Base-by-base conservation (phyloP, 768 basidiomycete genomes). In the Termitomyces heimii region DNA sequence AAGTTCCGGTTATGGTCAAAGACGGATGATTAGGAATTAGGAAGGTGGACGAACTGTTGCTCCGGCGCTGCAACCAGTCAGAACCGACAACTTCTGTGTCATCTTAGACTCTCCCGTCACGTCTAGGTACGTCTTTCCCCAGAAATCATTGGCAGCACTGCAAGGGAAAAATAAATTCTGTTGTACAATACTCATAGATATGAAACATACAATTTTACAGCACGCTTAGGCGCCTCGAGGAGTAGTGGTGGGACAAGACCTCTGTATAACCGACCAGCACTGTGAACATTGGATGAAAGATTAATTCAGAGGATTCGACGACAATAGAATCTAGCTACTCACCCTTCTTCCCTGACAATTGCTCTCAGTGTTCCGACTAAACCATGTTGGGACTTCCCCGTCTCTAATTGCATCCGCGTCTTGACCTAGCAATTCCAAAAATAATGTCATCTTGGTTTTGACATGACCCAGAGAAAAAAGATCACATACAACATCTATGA, bases 391-490 rank as follows among this genome's bases (percentile, higher is more conserved):
- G 79, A 73, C 73, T 89, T 92, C 3, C 92, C 92, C 5, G 86
- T 90, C 69, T 91, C 89, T n/a, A 99, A 79, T 70, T 99, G 97
- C 86, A 98, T 95, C 28, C 97, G 91, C 22, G 97, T 99, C 76
- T 99, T 98, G 68, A 98, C 94, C 91, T 94, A 67, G 18, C 43
- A 37, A 50, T 56, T 29, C 48, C 58, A 59, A 43, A 14, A 28
- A 52, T 39, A 47, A 54, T 51, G 47, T 55, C 51, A 55, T 45
- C n/a, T n/a, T 29, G 53, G 39, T 31, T 46, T 28, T 48, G 44
- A 57, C 55, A 53, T 60, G 59, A 57, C 50, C 47, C 50, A 42
- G 53, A 35, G 44, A 50, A 49, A 42, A 49, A 42, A 47, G 22
- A 31, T 43, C 26, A 83, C 91, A 65, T 73, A 93, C 91, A 66